Percentiles rank a stretch among this genome's conserved stretches.
phyloP scores from a whole-genome alignment of 164 flowering plant genomes.

The Vitis amurensis region DNA sequence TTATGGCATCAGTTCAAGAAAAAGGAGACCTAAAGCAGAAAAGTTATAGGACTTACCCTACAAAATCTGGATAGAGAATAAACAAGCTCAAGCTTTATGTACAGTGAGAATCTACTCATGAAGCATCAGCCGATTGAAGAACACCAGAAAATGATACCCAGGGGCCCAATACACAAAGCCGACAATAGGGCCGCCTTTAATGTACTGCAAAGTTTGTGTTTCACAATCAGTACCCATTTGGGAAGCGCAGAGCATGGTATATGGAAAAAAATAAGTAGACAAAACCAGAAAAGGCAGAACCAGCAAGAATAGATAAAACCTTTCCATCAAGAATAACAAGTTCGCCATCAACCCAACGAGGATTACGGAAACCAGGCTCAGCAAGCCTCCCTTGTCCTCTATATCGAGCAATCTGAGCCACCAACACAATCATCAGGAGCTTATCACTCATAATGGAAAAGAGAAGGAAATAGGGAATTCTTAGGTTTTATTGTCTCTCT shows the following conservation, averaged over 20 bases:
- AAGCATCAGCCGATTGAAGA: slow-evolving; percentile 88
- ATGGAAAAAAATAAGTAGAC: not conserved
- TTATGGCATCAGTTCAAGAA: not conserved
- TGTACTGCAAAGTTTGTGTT: slow-evolving; percentile 52
- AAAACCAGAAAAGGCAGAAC: slow-evolving; percentile 4
- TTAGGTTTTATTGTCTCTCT: too few species aligned
- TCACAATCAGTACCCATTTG: not conserved
- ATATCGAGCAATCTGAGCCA: slow-evolving; percentile 82
- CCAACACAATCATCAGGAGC: slow-evolving; percentile 16
- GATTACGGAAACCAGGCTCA: slow-evolving; percentile 82
- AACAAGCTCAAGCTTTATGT: slow-evolving; percentile 18
- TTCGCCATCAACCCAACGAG: slow-evolving; percentile 99
- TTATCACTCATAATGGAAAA: not conserved
- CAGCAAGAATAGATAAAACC: slow-evolving; percentile 36
- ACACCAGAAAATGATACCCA: slow-evolving; percentile 83
- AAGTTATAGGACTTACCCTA: slow-evolving; percentile 30
- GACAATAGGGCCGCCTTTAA: slow-evolving; percentile 91
- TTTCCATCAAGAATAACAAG: slow-evolving; percentile 95
- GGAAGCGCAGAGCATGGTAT: not conserved
- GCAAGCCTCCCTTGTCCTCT: slow-evolving; percentile 98
- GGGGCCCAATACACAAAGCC: slow-evolving; percentile 98
- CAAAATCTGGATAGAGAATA: slow-evolving; percentile 21
- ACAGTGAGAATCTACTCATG: slow-evolving; percentile 44
- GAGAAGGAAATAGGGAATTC: not conserved
- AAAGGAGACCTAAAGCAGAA: not conserved